These are phyloP conservation scores for Entophlyctis helioformis DNA, from an alignment of 192 early-diverging fungal genomes.

Conservation along the genomic window DNA sequence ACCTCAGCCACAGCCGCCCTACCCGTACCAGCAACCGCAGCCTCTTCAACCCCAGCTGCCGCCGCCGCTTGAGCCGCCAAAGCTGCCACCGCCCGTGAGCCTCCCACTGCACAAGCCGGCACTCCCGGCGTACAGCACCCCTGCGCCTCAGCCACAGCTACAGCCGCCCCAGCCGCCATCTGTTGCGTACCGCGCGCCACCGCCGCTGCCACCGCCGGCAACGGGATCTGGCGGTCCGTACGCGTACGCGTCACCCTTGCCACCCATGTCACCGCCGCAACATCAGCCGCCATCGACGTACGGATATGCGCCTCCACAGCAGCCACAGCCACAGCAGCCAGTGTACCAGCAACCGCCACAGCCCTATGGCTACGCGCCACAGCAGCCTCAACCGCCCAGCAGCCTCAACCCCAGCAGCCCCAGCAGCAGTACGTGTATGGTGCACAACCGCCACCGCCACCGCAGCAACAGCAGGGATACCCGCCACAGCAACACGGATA, in stretches of 20 bases:
- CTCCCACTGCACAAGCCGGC: too few species aligned
- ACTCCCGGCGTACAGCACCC: too few species aligned
- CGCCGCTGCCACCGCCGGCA: not conserved
- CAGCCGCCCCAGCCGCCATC: not conserved
- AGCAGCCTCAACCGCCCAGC: slow-evolving; percentile 1
- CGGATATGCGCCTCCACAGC: slow-evolving; percentile 3
- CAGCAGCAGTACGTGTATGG: slow-evolving; percentile 1
- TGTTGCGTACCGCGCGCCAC: not conserved
- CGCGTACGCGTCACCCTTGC: not conserved
- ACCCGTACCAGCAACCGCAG: slow-evolving; percentile 3
- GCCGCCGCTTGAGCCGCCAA: too few species aligned
- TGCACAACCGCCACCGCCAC: not conserved
- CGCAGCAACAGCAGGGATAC: not conserved
- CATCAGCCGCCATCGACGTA: too few species aligned
- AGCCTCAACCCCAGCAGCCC: slow-evolving; percentile 11
- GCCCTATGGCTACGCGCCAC: slow-evolving; percentile 1
- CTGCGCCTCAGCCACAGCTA: not conserved
- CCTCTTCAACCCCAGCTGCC: too few species aligned
- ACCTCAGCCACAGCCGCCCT: slow-evolving; percentile 8
- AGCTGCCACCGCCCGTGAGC: too few species aligned
- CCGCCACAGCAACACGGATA: slow-evolving; percentile 1
- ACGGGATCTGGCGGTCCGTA: not conserved
- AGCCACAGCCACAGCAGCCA: slow-evolving; percentile 5
- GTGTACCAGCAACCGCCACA: not conserved
- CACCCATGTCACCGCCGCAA: too few species aligned